Conservation (phyloP, 257 asterid species). For the Craterostigma plantagineum region DNA sequence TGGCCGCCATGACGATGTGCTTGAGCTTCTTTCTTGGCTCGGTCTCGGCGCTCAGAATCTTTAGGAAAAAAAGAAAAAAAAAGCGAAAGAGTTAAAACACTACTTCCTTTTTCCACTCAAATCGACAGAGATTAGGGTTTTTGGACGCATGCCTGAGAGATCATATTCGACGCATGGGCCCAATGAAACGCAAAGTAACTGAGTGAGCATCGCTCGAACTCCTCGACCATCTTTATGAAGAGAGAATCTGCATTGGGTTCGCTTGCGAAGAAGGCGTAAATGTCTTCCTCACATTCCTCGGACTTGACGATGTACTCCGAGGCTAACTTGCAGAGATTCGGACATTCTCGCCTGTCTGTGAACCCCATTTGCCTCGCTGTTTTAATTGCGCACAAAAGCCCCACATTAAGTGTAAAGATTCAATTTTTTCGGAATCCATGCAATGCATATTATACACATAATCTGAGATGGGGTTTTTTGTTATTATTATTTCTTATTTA, state of each 20-base stretch:
- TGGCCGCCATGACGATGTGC: conserved; percentile 81
- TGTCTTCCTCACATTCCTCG: conserved; percentile 48
- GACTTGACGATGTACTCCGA: conserved; percentile 38
- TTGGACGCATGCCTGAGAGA: conserved; percentile 34
- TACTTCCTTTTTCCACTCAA: too few relatives aligned
- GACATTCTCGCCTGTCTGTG: conserved; percentile 32
- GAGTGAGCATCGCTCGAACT: conserved; percentile 51
- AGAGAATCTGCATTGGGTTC: conserved; percentile 59
- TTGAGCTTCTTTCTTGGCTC: conserved; percentile 79
- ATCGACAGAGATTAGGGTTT: too few relatives aligned
- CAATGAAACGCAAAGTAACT: conserved; percentile 78
- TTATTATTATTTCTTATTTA: conserved; percentile 13
- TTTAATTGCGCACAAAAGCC: conserved; percentile 1
- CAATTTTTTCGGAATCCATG: neutral
- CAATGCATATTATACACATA: neutral
- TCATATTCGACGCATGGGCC: conserved; percentile 45
- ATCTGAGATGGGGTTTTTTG: too few relatives aligned
- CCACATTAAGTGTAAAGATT: too few relatives aligned
- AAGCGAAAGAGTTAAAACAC: too few relatives aligned
- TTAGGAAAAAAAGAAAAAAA: neutral
- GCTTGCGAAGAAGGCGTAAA: conserved; percentile 27
- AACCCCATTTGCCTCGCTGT: conserved; percentile 78
- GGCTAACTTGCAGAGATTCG: conserved; percentile 47
- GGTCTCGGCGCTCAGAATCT: conserved; percentile 57
- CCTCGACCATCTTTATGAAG: conserved; percentile 55